Conservation (phyloP, 495 filamentous ascomycete species). For the Aspergillus avenaceus region DNA sequence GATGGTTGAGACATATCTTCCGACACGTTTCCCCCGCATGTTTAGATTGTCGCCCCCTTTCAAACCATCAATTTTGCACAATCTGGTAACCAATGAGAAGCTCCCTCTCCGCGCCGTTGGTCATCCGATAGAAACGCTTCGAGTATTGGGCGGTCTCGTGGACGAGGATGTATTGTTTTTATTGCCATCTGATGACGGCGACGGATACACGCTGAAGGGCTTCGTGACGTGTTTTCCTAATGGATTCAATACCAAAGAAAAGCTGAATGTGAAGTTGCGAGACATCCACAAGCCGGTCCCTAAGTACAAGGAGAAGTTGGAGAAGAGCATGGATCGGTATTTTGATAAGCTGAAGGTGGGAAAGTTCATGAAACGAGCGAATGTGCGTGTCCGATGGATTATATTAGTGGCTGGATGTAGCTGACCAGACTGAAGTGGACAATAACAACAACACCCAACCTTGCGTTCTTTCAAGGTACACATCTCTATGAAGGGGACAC, state of each 20-base stretch:
- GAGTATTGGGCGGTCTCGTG: conserved; percentile 53
- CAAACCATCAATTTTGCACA: conserved; percentile 4
- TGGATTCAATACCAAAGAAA: conserved; percentile 63
- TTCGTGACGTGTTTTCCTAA: conserved; percentile 70
- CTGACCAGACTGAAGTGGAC: no score
- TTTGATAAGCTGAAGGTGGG: conserved; percentile 50
- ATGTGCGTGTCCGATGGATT: conserved; percentile 74
- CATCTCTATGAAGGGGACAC: conserved; percentile 40
- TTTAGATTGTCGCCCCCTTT: conserved; percentile 34
- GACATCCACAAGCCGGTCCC: conserved; percentile 71
- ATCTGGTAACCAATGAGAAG: neutral
- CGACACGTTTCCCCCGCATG: conserved; percentile 57
- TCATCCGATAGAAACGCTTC: conserved; percentile 22
- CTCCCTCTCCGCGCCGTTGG: neutral
- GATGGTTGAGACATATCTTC: conserved; percentile 58
- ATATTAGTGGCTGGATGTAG: no score
- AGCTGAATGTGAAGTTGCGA: conserved; percentile 57
- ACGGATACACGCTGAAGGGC: conserved; percentile 58
- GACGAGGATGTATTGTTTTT: conserved; percentile 79
- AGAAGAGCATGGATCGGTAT: conserved; percentile 73
- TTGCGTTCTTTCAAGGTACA: conserved; percentile 40
- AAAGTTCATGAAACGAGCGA: conserved; percentile 34
- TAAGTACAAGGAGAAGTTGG: conserved; percentile 64
- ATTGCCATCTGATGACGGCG: conserved; percentile 33
- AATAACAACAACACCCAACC: no score